Percentiles rank a stretch among this genome's conserved stretches.
These are phyloP conservation scores for Akanthomyces dipterigenus DNA, from an alignment of 2,329 filamentous ascomycete genomes.

Conservation along the genomic window DNA sequence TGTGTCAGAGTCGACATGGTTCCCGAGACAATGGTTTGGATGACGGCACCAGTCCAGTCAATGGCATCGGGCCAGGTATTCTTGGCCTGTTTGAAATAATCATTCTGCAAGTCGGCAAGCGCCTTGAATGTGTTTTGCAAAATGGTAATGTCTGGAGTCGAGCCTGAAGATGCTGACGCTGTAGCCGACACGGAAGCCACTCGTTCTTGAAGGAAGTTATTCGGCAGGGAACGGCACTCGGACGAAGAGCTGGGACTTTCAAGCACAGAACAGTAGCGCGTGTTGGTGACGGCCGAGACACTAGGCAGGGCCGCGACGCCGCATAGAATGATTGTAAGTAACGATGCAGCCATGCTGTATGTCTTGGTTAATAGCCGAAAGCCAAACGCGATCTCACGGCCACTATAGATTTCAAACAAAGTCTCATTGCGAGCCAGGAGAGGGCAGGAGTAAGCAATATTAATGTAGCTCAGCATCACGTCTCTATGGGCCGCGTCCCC, in stretches of 20 bases:
- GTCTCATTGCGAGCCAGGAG: not conserved
- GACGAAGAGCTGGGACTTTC: not conserved
- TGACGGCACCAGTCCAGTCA: constrained; percentile 88
- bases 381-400: not conserved
- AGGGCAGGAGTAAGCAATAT: not conserved
- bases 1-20: constrained; percentile 64
- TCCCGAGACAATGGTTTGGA: constrained; percentile 71
- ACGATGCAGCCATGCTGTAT: constrained; percentile 7
- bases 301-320: not conserved
- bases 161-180: not conserved
- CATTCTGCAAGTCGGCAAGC: constrained; percentile 67
- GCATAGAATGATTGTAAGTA: not conserved
- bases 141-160: constrained; percentile 15
- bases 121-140: constrained; percentile 53
- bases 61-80: constrained; percentile 82
- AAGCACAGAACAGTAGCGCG: constrained; percentile 3
- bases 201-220: not conserved
- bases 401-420: not conserved
- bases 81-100: constrained; percentile 69
- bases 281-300: not conserved
- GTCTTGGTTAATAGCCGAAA: not conserved
- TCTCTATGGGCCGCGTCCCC: not conserved
- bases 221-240: not conserved
- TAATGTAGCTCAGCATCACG: constrained; percentile 3
- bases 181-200: not conserved